Evolutionary conservation across 352 stramenopile species (phyloP), one percentile per base, ranked within the genome.

Genomic region (Aphanomyces euteiches): DNA sequence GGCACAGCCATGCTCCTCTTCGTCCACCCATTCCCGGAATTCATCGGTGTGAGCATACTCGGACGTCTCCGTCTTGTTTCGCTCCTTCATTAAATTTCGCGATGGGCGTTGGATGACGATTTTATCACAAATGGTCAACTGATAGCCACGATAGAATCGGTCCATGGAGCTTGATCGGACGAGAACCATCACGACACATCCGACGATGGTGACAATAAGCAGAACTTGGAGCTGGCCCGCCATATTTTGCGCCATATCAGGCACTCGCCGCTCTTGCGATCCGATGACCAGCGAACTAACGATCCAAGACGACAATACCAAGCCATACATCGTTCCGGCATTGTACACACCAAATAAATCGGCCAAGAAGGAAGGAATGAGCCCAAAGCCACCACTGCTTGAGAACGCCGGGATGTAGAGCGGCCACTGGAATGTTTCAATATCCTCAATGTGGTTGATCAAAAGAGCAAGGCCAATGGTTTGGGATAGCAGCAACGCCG

Each of bases 271-370:
- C 39, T 10, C 28, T 60, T 2, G 34, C 1, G 7, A 17, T 8
- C 39, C 7, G 10, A n/a, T 69, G 34, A 41, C 48, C 21, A 37
- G 5, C 41, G 41, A 67, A 40, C 21, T 4, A 28, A 74, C 2
- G 17, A 54, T 36, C 68, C 69, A 75, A 5, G 36, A 54, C 0
- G 69, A 75, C 7, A 65, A 50, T 13, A 45, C 40, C 38, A 72
- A 41, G 6, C 72, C 72, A 50, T 75, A 69, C 68, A 75, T 75
- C 3, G 65, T 63, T 1, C 72, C 72, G 5, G 41, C 34, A 54
- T 75, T 19, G 28, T 75, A 74, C 15, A 71, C 63, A 4, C 72
- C 72, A 73, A 73, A 75, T 54, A 74, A 73, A 53, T 75, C 72
- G 4, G 72, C 65, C 40, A 75, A 38, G 37, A 72, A 71, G 43